Evolutionary conservation across 1,139 yeast species (phyloP), one percentile per base, ranked within the genome.

Genomic region (Lodderomyces metapsilosis): DNA sequence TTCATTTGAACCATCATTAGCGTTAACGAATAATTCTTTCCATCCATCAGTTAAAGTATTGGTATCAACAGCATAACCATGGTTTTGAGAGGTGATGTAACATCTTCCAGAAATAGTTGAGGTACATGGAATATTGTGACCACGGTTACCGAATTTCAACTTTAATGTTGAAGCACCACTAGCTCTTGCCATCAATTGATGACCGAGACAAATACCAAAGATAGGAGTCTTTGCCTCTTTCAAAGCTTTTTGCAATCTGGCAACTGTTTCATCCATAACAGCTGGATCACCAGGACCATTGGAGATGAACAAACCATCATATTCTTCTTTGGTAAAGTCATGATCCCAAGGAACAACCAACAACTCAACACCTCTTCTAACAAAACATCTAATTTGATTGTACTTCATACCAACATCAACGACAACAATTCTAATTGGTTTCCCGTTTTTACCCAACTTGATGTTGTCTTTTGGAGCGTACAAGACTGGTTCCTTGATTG

Each of bases 281-380:
- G 95, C 80, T 45, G 99, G 99, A 70, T 94, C 98, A 78, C 99
- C 99, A 34, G 99, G 99, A 73, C 99, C 99, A 66, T 94, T 94
- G 44, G 98, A 89, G 52, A 92, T 76, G 67, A 94, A 94, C 57
- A 94, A 75, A 71, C 98, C 99, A 64, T 94, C 98, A 62, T 85
- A 94, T 49, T 79, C 74, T 61, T 88, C 92, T 38, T 65, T 57
- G 47, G 86, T 70, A 61, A 86, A 84, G 65, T 91, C 96, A 61
- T 89, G 80, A 63, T 94, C 84, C 92, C 95, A 92, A 47, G 98
- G 98, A 39, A 94, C 97, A 45, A 94, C 98, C 62, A 82, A 80
- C 56, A 94, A 75, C 68, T 94, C 98, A 44, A 94, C 96, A 59
- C 99, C 98, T 59, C 98, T 85, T 62, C 82, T 80, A 46, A 92